Percentiles rank a stretch among this genome's conserved stretches.
Evolutionary conservation across 108 stramenopile genomes (phyloP).

Genomic region (Conticribra weissflogii): DNA sequence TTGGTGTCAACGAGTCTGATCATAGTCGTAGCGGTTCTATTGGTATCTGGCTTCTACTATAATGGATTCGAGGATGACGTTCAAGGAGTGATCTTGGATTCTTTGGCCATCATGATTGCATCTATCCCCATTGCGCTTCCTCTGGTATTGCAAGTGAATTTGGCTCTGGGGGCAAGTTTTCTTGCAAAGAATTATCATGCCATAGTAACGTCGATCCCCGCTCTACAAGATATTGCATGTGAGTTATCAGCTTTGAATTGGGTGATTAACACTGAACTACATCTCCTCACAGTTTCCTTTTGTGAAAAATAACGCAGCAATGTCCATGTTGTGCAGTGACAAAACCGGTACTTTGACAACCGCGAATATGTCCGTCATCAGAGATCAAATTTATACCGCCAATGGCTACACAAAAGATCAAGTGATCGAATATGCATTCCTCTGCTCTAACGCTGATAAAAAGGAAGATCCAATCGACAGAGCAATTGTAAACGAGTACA

Average conservation of each 20-base stretch:
- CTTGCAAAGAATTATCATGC: slow-evolving; percentile 79
- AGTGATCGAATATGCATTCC: slow-evolving; percentile 60
- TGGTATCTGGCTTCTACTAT: slow-evolving; percentile 57
- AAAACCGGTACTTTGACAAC: slow-evolving; percentile 92
- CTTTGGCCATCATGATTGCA: slow-evolving; percentile 79
- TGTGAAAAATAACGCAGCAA: no score
- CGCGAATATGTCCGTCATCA: slow-evolving; percentile 79
- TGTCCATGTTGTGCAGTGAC: slow-evolving; percentile 79
- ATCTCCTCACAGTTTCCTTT: no score
- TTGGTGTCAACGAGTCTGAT: slow-evolving; percentile 55
- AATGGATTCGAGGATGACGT: slow-evolving; percentile 47
- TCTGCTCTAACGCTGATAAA: slow-evolving; percentile 81
- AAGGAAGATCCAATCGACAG: slow-evolving; percentile 87
- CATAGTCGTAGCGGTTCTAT: slow-evolving; percentile 65
- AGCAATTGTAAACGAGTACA: slow-evolving; percentile 54
- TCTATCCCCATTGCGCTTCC: slow-evolving; percentile 89
- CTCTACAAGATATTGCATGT: slow-evolving; percentile 87
- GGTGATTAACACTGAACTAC: no score
- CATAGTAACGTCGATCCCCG: slow-evolving; percentile 83
- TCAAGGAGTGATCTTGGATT: slow-evolving; percentile 47
- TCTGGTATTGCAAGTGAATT: slow-evolving; percentile 81
- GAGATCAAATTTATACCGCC: slow-evolving; percentile 51
- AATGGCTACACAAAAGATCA: slow-evolving; percentile 57
- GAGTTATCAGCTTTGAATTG: no score
- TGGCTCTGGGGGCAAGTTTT: slow-evolving; percentile 82